Evolutionary conservation across 331 rosid genomes (phyloP), one percentile per base, ranked within the genome.

Genomic region (Spiraea crenata): DNA sequence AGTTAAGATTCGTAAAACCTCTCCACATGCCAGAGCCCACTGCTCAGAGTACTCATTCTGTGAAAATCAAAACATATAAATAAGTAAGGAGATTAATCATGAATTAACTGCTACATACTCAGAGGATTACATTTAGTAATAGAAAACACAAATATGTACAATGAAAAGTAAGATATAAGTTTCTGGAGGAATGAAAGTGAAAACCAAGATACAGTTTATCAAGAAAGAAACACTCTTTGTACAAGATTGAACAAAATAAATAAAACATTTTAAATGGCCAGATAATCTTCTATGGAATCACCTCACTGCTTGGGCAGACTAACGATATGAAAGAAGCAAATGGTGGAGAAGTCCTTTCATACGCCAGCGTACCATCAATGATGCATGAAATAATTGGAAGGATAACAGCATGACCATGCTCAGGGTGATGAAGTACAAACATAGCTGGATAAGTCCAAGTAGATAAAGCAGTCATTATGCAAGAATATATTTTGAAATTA

Each of bases 21-120:
- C 99, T 73, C 96, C 97, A 75, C 96, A 89, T 73, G 99, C 99
- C 81, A 95, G 70, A 38, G 99, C 98, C 99, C 99, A 95, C 75
- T 95, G 93, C 81, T 95, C 99, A 19, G 99, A 95, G 68, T 95
- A 95, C 76, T 91, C 99, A 64, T 85, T 86, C 99, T 92, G 87
- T 46, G 64, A 69, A 72, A 59, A 46, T 31, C 2, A 49, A 41
- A 72, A 64, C 58, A 44, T 74, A 59, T 42, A 62, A 56, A 80
- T 62, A 74, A 52, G 44, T 15, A 71, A n/a, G 61, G 71, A 11
- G 45, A 37, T 20, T 25, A 63, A 37, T 25, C 10, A n/a, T 15
- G 54, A 59, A 72, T 15, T 42, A 63, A 35, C 69, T 55, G 74
- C 59, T 70, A 41, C 80, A 70, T 61, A 35, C 16, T 59, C 60